phyloP scores from a whole-genome alignment of 2,329 filamentous ascomycete genomes.

The Lizonia empirigonia region DNA sequence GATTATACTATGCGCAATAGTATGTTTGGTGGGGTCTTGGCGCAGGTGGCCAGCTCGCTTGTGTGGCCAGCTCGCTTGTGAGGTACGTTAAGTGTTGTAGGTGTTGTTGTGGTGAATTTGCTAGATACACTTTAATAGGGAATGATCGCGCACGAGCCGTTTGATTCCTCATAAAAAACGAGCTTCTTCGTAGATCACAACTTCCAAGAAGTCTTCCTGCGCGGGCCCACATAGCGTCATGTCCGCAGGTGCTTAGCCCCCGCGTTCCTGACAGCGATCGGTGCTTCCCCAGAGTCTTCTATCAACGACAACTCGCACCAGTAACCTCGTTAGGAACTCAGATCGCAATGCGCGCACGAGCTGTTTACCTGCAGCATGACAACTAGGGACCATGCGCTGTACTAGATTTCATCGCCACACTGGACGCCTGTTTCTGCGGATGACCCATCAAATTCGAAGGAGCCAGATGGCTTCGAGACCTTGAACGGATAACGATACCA shows the following conservation, averaged over 20 bases:
- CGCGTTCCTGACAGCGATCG: slow-evolving; percentile 13
- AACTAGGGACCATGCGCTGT: neutral
- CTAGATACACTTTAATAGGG: too few species aligned
- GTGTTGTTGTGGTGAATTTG: too few species aligned
- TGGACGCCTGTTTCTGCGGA: neutral
- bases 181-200: too few species aligned
- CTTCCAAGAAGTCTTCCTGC: slow-evolving; percentile 12
- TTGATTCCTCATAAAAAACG: too few species aligned
- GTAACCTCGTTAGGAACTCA: neutral
- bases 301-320: slow-evolving; percentile 10
- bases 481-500: neutral
- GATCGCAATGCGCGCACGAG: neutral
- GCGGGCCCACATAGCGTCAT: slow-evolving; percentile 24
- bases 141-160: too few species aligned
- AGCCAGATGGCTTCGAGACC: slow-evolving; percentile 4
- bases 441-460: neutral
- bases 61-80: too few species aligned
- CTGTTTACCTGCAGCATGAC: neutral
- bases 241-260: slow-evolving; percentile 14
- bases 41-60: too few species aligned
- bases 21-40: too few species aligned
- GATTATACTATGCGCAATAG: too few species aligned
- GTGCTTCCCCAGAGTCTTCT: slow-evolving; percentile 16
- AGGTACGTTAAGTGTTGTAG: too few species aligned
- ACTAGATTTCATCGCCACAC: neutral